Base-by-base conservation (phyloP, 2,329 filamentous ascomycete genomes). In the Alternaria sp. region DNA sequence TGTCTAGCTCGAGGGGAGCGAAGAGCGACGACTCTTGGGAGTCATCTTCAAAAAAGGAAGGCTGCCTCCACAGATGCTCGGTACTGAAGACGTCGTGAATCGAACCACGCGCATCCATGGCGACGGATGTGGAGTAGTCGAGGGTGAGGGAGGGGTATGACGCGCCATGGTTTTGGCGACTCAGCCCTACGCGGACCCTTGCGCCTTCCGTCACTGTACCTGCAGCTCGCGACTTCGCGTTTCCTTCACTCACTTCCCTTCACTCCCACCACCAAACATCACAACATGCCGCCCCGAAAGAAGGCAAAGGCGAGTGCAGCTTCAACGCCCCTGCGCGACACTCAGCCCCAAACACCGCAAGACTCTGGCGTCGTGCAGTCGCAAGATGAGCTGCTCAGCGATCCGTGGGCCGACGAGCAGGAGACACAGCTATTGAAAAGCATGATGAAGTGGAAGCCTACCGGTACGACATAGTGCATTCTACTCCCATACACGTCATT, bases 401-500 rank as follows among this genome's bases (percentile, higher is more conserved):
- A 95, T 68, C 88, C 90, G 25, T 99, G 96, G 96, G 97, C 93
- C 5, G 94, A 97, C 74, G 95, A 97, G 75, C 96, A 99, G 80
- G 91, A 97, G 69, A 93, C 93, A 1, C 94, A 93, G 44, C 85
- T 99, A 1, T 93, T 97, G 82, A 97, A 97, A 78, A 93, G 90
- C 56, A 91, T 98, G 69, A 94, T 98, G 68, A 88, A 90, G 76
- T 97, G 92, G 91, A 99, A 99, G 78, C 96, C 96, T n/a, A 95
- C 95, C 44, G 95, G 93, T 77, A 47, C 10, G 59, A 3, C 3
- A 17, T 19, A 21, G 19, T 1, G 12, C 6, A 17, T 4, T 30
- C 57, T 26, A 2, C 19, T 3, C 7, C 12, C 6, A 1, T 4
- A 4, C n/a, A 12, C 2, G 2, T 4, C 5, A 13, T 19, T 11